Evolutionary conservation across 2,329 filamentous ascomycete genomes (phyloP).

Genomic region (Didymellaceae sp.): DNA sequence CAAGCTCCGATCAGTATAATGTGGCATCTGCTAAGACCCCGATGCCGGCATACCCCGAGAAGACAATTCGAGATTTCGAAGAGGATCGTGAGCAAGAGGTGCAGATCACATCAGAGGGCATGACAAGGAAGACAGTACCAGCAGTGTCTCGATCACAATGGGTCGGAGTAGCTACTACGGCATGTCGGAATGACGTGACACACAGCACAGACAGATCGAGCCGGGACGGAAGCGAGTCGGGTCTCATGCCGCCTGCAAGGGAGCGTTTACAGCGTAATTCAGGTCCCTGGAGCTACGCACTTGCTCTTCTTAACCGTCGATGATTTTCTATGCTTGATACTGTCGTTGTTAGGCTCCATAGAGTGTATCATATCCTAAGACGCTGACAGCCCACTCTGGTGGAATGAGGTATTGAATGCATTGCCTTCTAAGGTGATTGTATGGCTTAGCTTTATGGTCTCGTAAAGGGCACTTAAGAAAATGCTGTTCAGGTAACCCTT

Average conservation of each 20-base stretch:
- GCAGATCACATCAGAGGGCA: neutral
- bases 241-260: constrained; percentile 10
- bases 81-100: neutral
- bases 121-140: constrained; percentile 1
- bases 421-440: no score
- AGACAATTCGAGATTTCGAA: neutral
- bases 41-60: neutral
- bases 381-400: no score
- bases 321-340: neutral
- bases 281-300: constrained; percentile 20
- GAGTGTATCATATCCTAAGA: no score
- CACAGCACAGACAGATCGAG: constrained; percentile 4
- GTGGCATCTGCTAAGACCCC: neutral
- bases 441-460: no score
- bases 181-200: constrained; percentile 6
- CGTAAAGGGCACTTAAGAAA: no score
- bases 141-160: neutral
- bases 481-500: no score
- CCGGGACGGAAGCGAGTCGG: constrained; percentile 10
- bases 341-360: no score
- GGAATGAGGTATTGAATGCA: no score
- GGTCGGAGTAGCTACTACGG: neutral
- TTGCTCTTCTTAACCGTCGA: constrained; percentile 16
- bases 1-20: neutral
- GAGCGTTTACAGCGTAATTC: constrained; percentile 14